These are phyloP conservation scores for Eucalyptus sp. DNA, from an alignment of 345 rosid species.

Conservation along the genomic window DNA sequence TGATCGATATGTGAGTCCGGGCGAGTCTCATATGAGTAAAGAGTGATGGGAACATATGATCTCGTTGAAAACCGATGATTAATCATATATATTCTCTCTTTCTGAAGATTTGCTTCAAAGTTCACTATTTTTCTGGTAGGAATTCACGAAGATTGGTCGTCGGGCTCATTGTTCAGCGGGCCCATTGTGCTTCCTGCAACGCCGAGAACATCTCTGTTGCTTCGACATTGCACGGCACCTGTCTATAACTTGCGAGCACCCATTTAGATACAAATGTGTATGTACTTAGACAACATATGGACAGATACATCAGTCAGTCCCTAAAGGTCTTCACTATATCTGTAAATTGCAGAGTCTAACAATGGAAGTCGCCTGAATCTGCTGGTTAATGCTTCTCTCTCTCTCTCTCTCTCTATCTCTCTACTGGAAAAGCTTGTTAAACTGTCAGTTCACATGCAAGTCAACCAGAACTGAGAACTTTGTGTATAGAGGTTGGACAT, in stretches of 20 bases:
- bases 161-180: background rate
- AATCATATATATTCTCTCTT: background rate
- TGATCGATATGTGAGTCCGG: background rate
- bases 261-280: background rate
- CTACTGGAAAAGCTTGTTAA: background rate
- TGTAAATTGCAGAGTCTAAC: background rate
- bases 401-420: background rate
- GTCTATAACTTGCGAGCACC: background rate
- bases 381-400: background rate
- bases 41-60: background rate
- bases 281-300: background rate
- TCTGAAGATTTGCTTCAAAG: background rate
- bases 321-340: background rate
- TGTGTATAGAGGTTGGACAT: background rate
- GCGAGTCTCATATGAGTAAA: fast-evolving
- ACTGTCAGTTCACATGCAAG: background rate
- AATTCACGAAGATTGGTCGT: background rate
- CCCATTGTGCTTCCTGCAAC: background rate
- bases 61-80: background rate
- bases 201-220: background rate
- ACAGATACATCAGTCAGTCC: background rate
- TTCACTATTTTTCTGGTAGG: background rate
- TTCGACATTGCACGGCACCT: background rate
- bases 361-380: background rate
- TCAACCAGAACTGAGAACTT: background rate